Evolutionary conservation across 352 stramenopile species (phyloP).

Genomic region (Thalassiosira mediterranea): DNA sequence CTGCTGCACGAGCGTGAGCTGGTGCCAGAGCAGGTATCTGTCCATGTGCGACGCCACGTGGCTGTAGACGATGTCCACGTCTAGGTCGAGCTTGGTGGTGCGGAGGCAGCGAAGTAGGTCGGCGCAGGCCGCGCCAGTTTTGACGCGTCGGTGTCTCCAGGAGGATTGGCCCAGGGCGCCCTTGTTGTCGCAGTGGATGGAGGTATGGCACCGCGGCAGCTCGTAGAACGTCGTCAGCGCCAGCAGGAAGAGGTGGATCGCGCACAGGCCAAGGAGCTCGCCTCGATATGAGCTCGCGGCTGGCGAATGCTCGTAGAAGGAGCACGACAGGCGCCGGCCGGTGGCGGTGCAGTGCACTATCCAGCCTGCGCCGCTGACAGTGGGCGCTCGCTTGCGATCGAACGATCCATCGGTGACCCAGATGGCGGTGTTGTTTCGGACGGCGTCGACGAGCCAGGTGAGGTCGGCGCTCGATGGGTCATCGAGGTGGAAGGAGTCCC

Average conservation of each 20-base stretch:
- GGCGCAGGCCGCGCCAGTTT: not conserved
- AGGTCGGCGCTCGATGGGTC: not conserved
- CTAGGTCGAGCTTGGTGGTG: not conserved
- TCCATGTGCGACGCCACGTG: conserved; percentile 1
- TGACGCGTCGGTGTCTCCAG: not conserved
- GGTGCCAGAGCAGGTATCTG: not conserved
- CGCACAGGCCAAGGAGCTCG: not conserved
- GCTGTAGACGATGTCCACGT: not conserved
- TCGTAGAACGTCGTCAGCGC: not conserved
- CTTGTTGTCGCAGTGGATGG: conserved; percentile 6
- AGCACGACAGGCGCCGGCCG: not conserved
- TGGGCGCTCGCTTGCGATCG: not conserved
- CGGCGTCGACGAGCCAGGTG: not conserved
- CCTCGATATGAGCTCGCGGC: not conserved
- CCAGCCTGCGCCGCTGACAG: conserved; percentile 18
- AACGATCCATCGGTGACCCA: conserved; percentile 32
- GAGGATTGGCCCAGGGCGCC: not conserved
- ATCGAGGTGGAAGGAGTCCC: not conserved
- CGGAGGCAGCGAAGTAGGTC: not conserved
- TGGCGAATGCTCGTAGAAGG: conserved; percentile 9
- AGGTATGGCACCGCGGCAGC: not conserved
- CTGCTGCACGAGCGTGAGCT: conserved; percentile 11
- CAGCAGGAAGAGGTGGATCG: not conserved
- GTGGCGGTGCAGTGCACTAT: conserved; percentile 1
- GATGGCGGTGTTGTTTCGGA: not conserved